These are phyloP conservation scores for Prunus kanzakura DNA, from an alignment of 306 rosid genomes.

Conservation along the genomic window DNA sequence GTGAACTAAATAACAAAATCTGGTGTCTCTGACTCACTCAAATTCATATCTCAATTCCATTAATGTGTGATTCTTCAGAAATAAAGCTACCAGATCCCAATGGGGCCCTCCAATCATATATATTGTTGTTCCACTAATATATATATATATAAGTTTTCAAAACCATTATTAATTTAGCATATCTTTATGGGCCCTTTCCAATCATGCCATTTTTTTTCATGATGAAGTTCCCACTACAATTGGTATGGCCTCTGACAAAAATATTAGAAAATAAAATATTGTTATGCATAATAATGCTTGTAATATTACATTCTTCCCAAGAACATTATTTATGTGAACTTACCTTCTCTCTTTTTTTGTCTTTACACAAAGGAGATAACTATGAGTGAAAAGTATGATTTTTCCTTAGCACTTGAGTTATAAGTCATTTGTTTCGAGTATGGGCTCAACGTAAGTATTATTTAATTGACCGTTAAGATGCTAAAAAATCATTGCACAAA, in stretches of 20 bases:
- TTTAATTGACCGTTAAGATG: no score
- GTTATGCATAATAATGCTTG: not conserved
- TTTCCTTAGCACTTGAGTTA: no score
- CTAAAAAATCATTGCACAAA: no score
- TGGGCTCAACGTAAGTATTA: no score
- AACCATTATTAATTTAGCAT: not conserved
- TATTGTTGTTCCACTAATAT: no score
- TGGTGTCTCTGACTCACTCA: slow-evolving; percentile 2
- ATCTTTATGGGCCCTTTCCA: slow-evolving; percentile 14
- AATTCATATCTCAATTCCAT: not conserved
- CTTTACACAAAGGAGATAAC: no score
- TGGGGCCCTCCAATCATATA: slow-evolving; percentile 24
- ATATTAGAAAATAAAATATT: not conserved
- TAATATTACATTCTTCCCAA: not conserved
- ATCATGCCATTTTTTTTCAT: not conserved
- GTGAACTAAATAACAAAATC: not conserved
- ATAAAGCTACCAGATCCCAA: not conserved
- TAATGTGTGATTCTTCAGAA: not conserved
- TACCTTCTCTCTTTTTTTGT: no score
- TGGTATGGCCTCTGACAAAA: slow-evolving; percentile 13
- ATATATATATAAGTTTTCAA: not conserved
- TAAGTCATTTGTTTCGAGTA: no score
- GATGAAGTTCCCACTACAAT: not conserved
- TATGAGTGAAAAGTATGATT: no score
- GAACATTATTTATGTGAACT: no score